phyloP scores from a whole-genome alignment of 2,329 filamentous ascomycete genomes.

The Colletotrichum aenigma region DNA sequence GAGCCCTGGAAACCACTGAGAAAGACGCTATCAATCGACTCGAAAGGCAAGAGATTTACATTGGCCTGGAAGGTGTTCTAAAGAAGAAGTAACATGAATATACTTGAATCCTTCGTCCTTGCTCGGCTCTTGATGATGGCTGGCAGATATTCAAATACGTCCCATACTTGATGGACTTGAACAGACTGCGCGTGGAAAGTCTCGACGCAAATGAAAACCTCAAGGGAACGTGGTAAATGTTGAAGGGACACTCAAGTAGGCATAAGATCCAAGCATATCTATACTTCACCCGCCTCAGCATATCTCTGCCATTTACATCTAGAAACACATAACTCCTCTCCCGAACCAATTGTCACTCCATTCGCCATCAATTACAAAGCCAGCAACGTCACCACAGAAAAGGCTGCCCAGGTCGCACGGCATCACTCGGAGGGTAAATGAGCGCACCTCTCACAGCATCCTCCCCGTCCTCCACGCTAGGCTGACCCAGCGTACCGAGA shows the following conservation, averaged over 20 bases:
- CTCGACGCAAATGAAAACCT: accelerated
- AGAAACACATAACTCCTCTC: not conserved
- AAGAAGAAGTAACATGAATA: not conserved
- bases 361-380: not conserved
- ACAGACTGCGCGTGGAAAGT: not conserved
- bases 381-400: not conserved
- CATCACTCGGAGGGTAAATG: not conserved
- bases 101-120: not conserved
- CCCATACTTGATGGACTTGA: not conserved
- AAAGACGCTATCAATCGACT: not conserved
- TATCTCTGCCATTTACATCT: not conserved
- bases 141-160: accelerated
- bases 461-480: not conserved
- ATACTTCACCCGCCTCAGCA: not conserved
- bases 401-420: not conserved
- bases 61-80: not conserved
- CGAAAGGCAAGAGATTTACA: not conserved
- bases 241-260: not conserved
- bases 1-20: not conserved
- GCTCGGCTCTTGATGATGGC: not conserved
- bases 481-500: not conserved
- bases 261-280: not conserved
- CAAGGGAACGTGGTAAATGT: not conserved
- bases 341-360: not conserved
- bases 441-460: not conserved